Base-by-base conservation (phyloP, 345 rosid genomes). In the Citrus cavaleriei region DNA sequence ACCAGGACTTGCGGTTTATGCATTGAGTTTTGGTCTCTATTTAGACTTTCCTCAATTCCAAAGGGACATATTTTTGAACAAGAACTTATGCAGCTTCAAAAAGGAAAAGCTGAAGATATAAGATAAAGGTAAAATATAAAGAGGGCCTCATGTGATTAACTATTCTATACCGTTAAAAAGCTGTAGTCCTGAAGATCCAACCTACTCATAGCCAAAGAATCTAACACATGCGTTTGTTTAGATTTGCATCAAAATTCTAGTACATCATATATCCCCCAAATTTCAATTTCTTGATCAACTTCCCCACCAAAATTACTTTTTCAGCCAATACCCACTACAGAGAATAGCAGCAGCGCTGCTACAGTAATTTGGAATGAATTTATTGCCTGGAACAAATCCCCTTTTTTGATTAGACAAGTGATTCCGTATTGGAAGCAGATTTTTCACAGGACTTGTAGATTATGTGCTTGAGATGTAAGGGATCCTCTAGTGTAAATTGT, bases 161-260 rank as follows among this genome's bases (percentile, higher is more conserved):
- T 61, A 75, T 84, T 81, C 80, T 67, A 54, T 10, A 14, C 57
- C 25, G 69, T 68, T 72, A 8, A 80, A 78, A 78, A 67, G 84
- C 80, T 84, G 84, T 49, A 49, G 62, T 46, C 42, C 57, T 54
- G 78, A 74, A 82, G 79, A 68, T 28, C 38, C 70, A 75, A 51
- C 85, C 83, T 71, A 79, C 74, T 55, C 16, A 51, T 73, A 79
- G 81, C 75, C 69, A 34, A 70, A 82, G 88, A 85, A 85, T 85
- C 88, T 69, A 75, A 83, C 88, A 85, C 88, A 78, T 85, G 77
- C 82, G n/a, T 38, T 80, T 75, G 84, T 75, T 75, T 78, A 57
- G 79, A 85, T 80, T 69, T 75, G 85, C 81, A 77, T 70, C 77
- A 32, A 57, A 72, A 70, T n/a, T 37, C 60, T 58, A 59, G 74